A percentile compares a stretch with the other conserved stretches of the same genome.
phyloP scores from a whole-genome alignment of 2,329 filamentous ascomycete species.

The Apiospora hydei region DNA sequence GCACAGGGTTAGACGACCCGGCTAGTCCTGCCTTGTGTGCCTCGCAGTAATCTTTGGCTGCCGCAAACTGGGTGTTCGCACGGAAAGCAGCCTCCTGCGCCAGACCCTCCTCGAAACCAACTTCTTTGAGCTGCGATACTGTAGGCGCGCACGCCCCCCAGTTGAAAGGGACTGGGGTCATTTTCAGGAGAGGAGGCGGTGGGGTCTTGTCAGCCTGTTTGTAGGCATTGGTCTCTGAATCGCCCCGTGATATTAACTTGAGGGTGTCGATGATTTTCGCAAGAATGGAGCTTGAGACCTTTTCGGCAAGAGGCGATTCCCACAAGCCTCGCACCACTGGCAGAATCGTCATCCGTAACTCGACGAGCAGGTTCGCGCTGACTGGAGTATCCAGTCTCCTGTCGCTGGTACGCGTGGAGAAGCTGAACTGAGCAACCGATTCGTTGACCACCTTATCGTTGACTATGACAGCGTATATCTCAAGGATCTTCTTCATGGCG shows the following conservation, averaged over 20 bases:
- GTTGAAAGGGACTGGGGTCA: slow-evolving; percentile 52
- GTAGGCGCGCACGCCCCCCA: slow-evolving; percentile 48
- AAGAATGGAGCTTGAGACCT: slow-evolving; percentile 77
- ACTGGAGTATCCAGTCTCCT: slow-evolving; percentile 50
- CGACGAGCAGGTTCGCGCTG: slow-evolving; percentile 81
- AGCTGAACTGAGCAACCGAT: slow-evolving; percentile 64
- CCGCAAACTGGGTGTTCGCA: slow-evolving; percentile 69
- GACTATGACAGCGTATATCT: slow-evolving; percentile 79
- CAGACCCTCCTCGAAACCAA: slow-evolving; percentile 58
- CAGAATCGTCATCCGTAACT: slow-evolving; percentile 81
- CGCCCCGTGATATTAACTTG: slow-evolving; percentile 77
- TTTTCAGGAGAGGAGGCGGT: slow-evolving; percentile 51
- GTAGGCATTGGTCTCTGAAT: slow-evolving; percentile 73
- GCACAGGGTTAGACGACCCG: slow-evolving; percentile 72
- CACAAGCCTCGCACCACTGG: slow-evolving; percentile 81
- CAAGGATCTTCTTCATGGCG: slow-evolving; percentile 82
- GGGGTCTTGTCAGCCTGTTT: slow-evolving; percentile 64
- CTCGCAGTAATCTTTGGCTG: slow-evolving; percentile 77
- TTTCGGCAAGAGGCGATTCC: slow-evolving; percentile 85
- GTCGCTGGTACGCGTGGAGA: slow-evolving; percentile 50
- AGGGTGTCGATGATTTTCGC: slow-evolving; percentile 85
- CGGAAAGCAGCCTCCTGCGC: slow-evolving; percentile 83
- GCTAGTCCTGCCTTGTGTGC: slow-evolving; percentile 65
- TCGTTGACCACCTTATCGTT: slow-evolving; percentile 84
- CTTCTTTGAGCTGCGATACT: slow-evolving; percentile 43